These are phyloP conservation scores for Metrosideros polymorpha DNA, from an alignment of 441 rosid species.

Conservation along the genomic window DNA sequence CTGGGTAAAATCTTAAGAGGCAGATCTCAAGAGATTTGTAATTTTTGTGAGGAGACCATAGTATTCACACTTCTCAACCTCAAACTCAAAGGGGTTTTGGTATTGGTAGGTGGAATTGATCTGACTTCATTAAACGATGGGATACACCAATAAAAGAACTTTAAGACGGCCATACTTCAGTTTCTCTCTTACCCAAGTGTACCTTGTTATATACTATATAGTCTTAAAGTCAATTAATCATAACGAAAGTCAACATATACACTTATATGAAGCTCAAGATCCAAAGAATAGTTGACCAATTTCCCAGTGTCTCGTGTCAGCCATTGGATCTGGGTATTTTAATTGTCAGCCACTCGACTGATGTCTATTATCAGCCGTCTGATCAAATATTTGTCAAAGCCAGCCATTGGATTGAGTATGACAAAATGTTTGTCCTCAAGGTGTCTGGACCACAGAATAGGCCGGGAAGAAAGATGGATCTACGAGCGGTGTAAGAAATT, in stretches of 20 bases:
- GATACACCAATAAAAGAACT: not conserved
- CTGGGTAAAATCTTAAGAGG: too few relatives aligned
- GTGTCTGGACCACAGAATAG: not conserved
- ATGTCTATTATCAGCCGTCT: not conserved
- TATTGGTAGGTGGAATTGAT: not conserved
- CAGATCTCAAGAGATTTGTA: too few relatives aligned
- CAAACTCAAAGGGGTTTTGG: too few relatives aligned
- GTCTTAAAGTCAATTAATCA: not conserved
- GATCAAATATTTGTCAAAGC: not conserved
- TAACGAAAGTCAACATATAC: not conserved
- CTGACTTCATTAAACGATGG: not conserved
- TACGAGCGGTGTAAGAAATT: not conserved
- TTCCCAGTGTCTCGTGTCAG: not conserved
- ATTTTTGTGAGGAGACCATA: too few relatives aligned
- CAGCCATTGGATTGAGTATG: not conserved
- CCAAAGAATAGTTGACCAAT: not conserved
- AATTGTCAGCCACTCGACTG: not conserved
- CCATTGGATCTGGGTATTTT: not conserved
- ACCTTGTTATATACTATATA: too few relatives aligned
- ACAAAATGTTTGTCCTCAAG: rapidly evolving
- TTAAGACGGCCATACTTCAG: not conserved
- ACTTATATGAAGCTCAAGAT: not conserved
- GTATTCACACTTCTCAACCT: too few relatives aligned
- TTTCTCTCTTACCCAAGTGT: not conserved
- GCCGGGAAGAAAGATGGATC: too few relatives aligned